Conservation (phyloP, 2,329 filamentous ascomycete genomes). For the Helminthosporium solani region DNA sequence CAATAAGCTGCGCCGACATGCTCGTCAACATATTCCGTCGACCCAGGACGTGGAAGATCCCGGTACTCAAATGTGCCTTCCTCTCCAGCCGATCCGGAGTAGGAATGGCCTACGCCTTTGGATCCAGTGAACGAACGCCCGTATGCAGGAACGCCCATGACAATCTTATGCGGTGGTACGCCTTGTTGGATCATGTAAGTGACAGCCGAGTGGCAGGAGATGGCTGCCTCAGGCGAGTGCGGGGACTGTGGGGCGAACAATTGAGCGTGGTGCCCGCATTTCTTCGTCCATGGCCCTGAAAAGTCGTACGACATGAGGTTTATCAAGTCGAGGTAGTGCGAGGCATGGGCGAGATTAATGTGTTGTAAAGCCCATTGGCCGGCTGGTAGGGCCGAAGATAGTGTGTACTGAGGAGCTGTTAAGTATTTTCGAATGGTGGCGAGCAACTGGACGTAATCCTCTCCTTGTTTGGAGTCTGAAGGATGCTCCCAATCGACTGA, state of each 20-base stretch:
- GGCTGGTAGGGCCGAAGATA: constrained; percentile 73
- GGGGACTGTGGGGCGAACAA: constrained; percentile 60
- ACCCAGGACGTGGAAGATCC: constrained; percentile 61
- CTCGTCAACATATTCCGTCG: constrained; percentile 68
- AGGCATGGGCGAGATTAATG: constrained; percentile 65
- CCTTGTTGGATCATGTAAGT: constrained; percentile 65
- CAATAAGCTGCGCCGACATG: constrained; percentile 70
- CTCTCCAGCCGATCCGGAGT: constrained; percentile 55
- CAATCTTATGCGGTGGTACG: constrained; percentile 69
- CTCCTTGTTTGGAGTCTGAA: constrained; percentile 63
- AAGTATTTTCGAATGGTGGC: constrained; percentile 65
- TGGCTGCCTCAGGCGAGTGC: constrained; percentile 56
- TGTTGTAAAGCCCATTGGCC: constrained; percentile 65
- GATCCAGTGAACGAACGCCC: constrained; percentile 73
- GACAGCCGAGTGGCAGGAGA: constrained; percentile 66
- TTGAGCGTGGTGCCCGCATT: constrained; percentile 73
- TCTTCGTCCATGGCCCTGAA: constrained; percentile 66
- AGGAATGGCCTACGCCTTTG: constrained; percentile 64
- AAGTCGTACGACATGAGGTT: constrained; percentile 84
- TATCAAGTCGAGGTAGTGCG: constrained; percentile 69
- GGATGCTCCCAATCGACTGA: constrained; percentile 82
- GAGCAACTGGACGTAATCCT: constrained; percentile 69
- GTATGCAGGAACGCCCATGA: constrained; percentile 74
- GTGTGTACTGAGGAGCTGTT: constrained; percentile 66
- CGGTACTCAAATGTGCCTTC: constrained; percentile 73